phyloP scores from a whole-genome alignment of 805 yeast species.

The Saccharomycopsis schoenii region DNA sequence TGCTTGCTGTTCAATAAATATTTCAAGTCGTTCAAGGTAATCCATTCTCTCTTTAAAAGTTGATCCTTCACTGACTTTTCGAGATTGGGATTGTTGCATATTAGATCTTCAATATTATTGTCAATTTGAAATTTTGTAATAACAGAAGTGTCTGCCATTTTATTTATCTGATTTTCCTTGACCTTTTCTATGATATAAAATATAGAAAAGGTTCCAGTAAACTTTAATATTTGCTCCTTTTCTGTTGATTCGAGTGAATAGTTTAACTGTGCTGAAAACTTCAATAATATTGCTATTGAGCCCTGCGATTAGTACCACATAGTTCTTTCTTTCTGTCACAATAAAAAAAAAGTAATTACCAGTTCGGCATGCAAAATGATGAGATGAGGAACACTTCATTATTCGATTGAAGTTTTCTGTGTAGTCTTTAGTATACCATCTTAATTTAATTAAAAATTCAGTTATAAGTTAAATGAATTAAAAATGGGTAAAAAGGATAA shows the following conservation, averaged over 20 bases:
- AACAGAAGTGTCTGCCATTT: neutral
- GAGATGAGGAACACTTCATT: neutral
- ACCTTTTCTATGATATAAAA: neutral
- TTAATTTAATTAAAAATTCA: neutral
- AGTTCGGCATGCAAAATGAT: neutral
- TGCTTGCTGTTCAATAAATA: slow-evolving; percentile 19
- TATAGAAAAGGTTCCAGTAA: no score
- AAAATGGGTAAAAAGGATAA: slow-evolving; percentile 13
- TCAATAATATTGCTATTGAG: neutral
- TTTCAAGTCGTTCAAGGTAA: slow-evolving; percentile 22
- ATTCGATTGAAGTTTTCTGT: neutral
- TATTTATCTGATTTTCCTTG: neutral
- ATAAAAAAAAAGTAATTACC: no score
- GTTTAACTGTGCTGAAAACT: neutral
- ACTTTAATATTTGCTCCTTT: no score
- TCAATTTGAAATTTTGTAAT: neutral
- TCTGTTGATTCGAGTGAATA: no score
- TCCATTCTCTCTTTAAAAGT: slow-evolving; percentile 22
- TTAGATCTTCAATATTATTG: neutral
- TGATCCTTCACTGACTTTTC: slow-evolving; percentile 10
- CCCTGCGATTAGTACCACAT: neutral
- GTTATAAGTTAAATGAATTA: no score
- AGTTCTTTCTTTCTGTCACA: no score
- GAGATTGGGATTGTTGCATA: neutral
- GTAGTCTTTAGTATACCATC: neutral